phyloP scores from a whole-genome alignment of 768 basidiomycete genomes.

The Lactarius evosmus region DNA sequence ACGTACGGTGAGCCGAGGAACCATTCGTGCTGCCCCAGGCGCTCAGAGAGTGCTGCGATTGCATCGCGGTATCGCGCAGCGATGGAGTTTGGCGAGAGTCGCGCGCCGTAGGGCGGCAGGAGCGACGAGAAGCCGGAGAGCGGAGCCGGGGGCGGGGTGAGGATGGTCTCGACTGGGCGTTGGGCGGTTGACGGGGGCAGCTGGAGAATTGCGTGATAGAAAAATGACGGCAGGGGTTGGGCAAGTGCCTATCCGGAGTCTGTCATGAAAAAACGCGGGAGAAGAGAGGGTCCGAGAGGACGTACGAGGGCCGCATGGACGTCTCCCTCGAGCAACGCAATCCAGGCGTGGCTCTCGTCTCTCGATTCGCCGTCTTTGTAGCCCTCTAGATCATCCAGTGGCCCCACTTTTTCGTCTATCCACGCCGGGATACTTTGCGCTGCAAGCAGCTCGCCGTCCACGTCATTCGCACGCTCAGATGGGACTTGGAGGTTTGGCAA shows the following conservation, averaged over 20 bases:
- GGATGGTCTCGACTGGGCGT: conserved; percentile 44
- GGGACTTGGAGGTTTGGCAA: conserved; percentile 73
- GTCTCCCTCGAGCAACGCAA: conserved; percentile 69
- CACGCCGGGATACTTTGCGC: conserved; percentile 69
- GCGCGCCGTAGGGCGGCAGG: conserved; percentile 57
- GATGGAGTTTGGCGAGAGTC: conserved; percentile 49
- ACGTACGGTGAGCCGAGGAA: conserved; percentile 71
- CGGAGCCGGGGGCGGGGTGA: conserved; percentile 67
- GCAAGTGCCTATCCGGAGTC: conserved; percentile 44
- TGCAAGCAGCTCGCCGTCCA: conserved; percentile 52
- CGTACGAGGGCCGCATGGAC: conserved; percentile 73
- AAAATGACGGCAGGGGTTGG: conserved; percentile 44
- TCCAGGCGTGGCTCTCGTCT: conserved; percentile 82
- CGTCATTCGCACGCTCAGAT: conserved; percentile 32
- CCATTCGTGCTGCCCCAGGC: conserved; percentile 76
- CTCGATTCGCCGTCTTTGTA: conserved; percentile 56
- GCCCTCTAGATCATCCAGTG: conserved; percentile 55
- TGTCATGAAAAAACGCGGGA: conserved; percentile 21
- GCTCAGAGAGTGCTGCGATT: conserved; percentile 66
- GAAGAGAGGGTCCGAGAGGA: conserved; percentile 5
- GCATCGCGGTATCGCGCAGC: conserved; percentile 66
- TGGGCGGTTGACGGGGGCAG: conserved; percentile 35
- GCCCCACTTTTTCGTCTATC: conserved; percentile 54
- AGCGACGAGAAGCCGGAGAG: conserved; percentile 64
- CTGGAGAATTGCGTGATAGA: conserved; percentile 42